phyloP scores from a whole-genome alignment of 169 alveolate genomes.

The Babesia bovis region DNA sequence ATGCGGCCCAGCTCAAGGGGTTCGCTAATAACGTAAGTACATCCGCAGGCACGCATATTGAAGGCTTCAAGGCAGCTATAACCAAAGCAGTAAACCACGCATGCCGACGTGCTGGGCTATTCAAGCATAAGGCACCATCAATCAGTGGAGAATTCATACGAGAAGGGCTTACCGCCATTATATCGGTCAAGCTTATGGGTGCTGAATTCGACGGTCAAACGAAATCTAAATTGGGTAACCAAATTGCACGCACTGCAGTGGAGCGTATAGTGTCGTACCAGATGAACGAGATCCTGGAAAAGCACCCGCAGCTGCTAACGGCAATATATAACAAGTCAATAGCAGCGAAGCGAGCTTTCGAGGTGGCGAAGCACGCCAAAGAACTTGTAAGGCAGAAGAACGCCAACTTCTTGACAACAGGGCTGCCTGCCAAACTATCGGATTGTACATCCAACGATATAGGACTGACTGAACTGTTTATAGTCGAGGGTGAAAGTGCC shows the following conservation, averaged over 20 bases:
- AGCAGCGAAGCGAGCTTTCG: constrained; percentile 76
- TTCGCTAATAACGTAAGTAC: constrained; percentile 82
- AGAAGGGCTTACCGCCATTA: constrained; percentile 80
- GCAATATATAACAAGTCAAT: constrained; percentile 73
- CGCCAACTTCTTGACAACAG: constrained; percentile 58
- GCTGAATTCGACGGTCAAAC: constrained; percentile 88
- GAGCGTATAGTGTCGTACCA: constrained; percentile 72
- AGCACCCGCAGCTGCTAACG: constrained; percentile 69
- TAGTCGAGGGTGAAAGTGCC: constrained; percentile 85
- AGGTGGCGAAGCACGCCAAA: constrained; percentile 79
- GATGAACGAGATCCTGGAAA: constrained; percentile 72
- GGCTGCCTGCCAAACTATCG: constrained; percentile 75
- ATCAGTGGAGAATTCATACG: constrained; percentile 75
- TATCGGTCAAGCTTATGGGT: constrained; percentile 73
- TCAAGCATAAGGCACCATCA: constrained; percentile 56
- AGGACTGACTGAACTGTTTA: constrained; percentile 73
- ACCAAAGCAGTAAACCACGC: constrained; percentile 72
- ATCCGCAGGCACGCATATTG: constrained; percentile 81
- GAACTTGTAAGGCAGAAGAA: constrained; percentile 76
- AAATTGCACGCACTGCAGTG: constrained; percentile 66
- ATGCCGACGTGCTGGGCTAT: constrained; percentile 49
- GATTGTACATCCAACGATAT: constrained; percentile 75
- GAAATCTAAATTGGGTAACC: constrained; percentile 78
- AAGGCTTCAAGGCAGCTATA: constrained; percentile 77
- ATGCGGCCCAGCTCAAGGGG: constrained; percentile 66